Base-by-base conservation (phyloP, 176 grass and related monocot species). In the Hyparrhenia diplandra region DNA sequence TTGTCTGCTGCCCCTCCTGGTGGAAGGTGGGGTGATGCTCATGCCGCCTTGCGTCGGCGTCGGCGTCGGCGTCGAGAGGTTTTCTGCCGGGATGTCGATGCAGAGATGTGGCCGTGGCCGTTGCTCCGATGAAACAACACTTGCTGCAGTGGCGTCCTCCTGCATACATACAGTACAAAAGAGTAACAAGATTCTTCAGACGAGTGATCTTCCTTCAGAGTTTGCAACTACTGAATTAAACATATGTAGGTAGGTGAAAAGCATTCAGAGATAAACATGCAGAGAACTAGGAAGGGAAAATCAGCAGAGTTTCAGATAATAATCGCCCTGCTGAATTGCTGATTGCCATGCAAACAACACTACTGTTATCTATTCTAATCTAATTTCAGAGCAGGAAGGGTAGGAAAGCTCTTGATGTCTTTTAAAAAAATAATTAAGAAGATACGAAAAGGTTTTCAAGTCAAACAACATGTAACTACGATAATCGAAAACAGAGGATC, bases 91-190 rank as follows among this genome's bases (percentile, higher is more conserved):
- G 42, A 98, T 79, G 69, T 95, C 88, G 75, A 98, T 91, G 0
- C 76, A 88, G 73, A 93, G 86, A 21, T 95, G 88, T 0, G 92
- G 76, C 27, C 81, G 82, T 34, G 84, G 88, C 4, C 64, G 81
- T 31, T 67, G 34, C 16, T 47, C 40, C 0, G n/a, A 5, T 58
- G 77, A 34, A 58, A 67, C 45, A 47, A 17, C 45, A 47, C 45
- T 47, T 47, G 45, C 45, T 17, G 45, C 14, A 47, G 45, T 47
- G 45, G 4, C 5, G 14, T 43, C 5, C 5, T 43, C 17, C 47
- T 89, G 0, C 21, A 16, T 58, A 58, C 6, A n/a, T n/a, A 24
- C 52, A 57, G 52, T n/a, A 57, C 2, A 23, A 34, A 23, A 34
- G 43, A 29, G 31, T 0, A 69, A 10, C 36, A 63, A 30, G 67